phyloP scores from a whole-genome alignment of 805 yeast species.

The Candida nitratophila region DNA sequence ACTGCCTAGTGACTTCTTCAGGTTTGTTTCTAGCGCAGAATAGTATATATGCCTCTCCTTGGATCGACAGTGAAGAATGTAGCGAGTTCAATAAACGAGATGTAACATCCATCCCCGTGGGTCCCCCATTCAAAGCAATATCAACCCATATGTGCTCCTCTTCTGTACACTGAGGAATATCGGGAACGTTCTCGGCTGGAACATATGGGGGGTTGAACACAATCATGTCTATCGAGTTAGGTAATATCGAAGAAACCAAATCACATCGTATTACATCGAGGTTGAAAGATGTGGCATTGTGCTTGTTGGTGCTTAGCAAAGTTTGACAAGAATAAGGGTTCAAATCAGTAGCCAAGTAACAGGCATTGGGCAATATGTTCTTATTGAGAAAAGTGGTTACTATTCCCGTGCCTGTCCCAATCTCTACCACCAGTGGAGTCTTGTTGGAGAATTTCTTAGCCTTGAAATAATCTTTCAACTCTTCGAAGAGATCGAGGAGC shows the following conservation, averaged over 20 bases:
- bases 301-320: conserved; percentile 32
- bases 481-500: conserved; percentile 72
- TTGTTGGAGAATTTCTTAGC: conserved; percentile 16
- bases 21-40: conserved; percentile 93
- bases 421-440: conserved; percentile 61
- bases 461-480: conserved; percentile 33
- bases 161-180: conserved; percentile 36
- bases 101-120: conserved; percentile 86
- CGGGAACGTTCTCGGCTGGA: conserved; percentile 75
- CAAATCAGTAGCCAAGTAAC: conserved; percentile 68
- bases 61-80: conserved; percentile 39
- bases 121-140: conserved; percentile 84
- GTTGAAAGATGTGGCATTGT: conserved; percentile 14
- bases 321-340: conserved; percentile 70
- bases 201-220: conserved; percentile 97
- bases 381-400: conserved; percentile 71
- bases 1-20: conserved; percentile 40
- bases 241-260: conserved; percentile 44
- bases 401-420: conserved; percentile 92
- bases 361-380: conserved; percentile 43
- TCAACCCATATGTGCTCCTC: conserved; percentile 72
- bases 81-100: conserved; percentile 50
- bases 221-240: conserved; percentile 53
- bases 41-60: conserved; percentile 79
- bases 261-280: conserved; percentile 51